phyloP scores from a whole-genome alignment of 169 alveolate species.

The Plasmodium billcollinsi region DNA sequence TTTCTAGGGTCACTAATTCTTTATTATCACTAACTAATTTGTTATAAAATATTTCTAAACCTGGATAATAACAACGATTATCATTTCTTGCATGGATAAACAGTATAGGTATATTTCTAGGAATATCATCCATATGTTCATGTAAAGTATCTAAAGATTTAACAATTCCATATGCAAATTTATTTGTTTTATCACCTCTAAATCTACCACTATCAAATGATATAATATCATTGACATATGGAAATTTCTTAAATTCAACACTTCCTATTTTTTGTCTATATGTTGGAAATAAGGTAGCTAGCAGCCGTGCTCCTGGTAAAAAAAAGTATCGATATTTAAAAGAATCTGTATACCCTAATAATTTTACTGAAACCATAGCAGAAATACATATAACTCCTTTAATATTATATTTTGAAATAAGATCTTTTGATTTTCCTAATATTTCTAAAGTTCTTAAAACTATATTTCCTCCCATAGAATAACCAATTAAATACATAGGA shows the following conservation, averaged over 20 bases:
- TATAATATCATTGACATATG: background rate
- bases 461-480: constrained; percentile 86
- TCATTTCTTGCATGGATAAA: constrained; percentile 78
- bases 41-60: constrained; percentile 23
- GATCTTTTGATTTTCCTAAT: constrained; percentile 29
- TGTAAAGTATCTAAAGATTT: constrained; percentile 78
- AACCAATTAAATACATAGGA: constrained; percentile 78
- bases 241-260: constrained; percentile 15
- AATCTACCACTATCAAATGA: constrained; percentile 67
- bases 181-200: constrained; percentile 35
- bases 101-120: constrained; percentile 78
- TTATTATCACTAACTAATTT: constrained; percentile 10
- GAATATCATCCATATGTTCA: constrained; percentile 52
- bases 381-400: constrained; percentile 80
- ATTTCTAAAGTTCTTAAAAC: constrained; percentile 75
- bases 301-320: constrained; percentile 35
- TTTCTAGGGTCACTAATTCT: constrained; percentile 22
- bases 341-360: constrained; percentile 8
- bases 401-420: constrained; percentile 35
- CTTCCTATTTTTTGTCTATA: constrained; percentile 7
- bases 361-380: constrained; percentile 79
- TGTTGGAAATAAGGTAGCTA: constrained; percentile 62
- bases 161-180: constrained; percentile 52
- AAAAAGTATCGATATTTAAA: constrained; percentile 21
- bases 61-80: constrained; percentile 41